Conservation (phyloP, 345 rosid species). For the Arabidopsis thaliana region TAIR10.1 NC_003070.9:22531501-22532000, state of each 20-base stretch:
- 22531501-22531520: background rate
- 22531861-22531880: constrained; percentile 9
- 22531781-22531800: constrained; percentile 12
- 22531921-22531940: no score
- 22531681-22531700: constrained; percentile 62
- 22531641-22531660: constrained; percentile 73
- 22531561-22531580: constrained; percentile 60
- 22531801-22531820: background rate
- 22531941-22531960: no score
- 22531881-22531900: no score
- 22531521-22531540: constrained; percentile 57
- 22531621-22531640: constrained; percentile 60
- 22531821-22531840: background rate
- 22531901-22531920: no score
- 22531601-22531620: constrained; percentile 73
- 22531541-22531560: constrained; percentile 90
- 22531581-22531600: constrained; percentile 86
- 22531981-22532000: no score
- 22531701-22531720: constrained; percentile 38
- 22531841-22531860: background rate
- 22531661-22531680: constrained; percentile 67
- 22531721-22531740: constrained; percentile 9
- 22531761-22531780: background rate
- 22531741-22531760: constrained; percentile 19
- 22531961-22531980: no score